These are phyloP conservation scores for Carex sylvatica DNA, from an alignment of 202 grass and related monocot species.

Conservation along the genomic window DNA sequence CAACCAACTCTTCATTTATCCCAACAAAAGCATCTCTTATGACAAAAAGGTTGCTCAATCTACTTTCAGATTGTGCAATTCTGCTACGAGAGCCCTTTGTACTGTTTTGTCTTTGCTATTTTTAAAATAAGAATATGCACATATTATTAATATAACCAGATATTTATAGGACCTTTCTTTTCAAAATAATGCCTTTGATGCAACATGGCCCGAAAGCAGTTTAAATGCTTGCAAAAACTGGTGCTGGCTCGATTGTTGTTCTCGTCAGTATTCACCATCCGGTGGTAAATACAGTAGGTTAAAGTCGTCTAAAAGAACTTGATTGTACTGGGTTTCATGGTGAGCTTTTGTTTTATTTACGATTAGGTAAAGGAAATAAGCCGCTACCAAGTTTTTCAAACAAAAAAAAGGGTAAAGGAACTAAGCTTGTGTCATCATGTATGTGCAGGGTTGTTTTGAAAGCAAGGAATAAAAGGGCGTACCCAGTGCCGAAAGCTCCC, in stretches of 20 bases:
- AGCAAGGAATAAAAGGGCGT: neutral
- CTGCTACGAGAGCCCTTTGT: neutral
- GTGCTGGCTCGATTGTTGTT: constrained; percentile 26
- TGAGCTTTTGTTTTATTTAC: neutral
- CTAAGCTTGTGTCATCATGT: neutral
- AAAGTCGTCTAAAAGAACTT: neutral
- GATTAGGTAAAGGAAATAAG: neutral
- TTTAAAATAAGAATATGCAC: neutral
- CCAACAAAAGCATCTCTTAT: neutral
- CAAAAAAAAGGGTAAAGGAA: neutral
- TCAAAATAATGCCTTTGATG: constrained; percentile 41
- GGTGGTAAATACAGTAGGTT: constrained; percentile 47
- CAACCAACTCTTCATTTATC: neutral
- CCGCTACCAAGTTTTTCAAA: too few species aligned
- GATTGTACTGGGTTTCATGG: neutral
- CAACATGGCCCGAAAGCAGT: constrained; percentile 27
- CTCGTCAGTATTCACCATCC: constrained; percentile 42
- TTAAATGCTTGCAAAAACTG: constrained; percentile 40
- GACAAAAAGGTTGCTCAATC: neutral
- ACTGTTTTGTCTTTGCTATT: neutral
- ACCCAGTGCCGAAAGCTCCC: too few species aligned
- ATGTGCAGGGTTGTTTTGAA: constrained; percentile 44
- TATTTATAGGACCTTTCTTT: constrained; percentile 32
- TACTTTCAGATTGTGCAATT: neutral
- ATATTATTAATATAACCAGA: neutral